Evolutionary conservation across 371 early-diverging fungal species (phyloP).

Genomic region (Apophysomyces trapeziformis): DNA sequence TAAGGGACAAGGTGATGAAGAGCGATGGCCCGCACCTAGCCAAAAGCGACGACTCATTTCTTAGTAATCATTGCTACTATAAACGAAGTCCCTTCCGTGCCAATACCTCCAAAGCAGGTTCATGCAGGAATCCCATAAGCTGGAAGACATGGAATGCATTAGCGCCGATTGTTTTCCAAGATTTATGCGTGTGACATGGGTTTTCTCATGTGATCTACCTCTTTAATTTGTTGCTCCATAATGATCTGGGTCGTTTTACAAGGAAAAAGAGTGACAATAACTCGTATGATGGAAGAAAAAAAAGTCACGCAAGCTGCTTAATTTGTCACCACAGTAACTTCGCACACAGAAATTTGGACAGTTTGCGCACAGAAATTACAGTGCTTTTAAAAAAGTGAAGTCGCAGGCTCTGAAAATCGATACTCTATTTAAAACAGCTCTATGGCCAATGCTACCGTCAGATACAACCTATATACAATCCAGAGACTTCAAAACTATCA

Average conservation of each 20-base stretch:
- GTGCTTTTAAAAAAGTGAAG: too few species aligned
- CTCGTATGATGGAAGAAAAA: conserved; percentile 12
- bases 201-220: conserved; percentile 15
- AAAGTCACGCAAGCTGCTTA: background rate
- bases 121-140: conserved; percentile 67
- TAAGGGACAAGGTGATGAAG: conserved; percentile 79
- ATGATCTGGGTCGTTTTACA: background rate
- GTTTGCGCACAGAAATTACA: background rate
- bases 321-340: background rate
- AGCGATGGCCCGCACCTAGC: conserved; percentile 79
- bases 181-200: background rate
- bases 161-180: conserved; percentile 5
- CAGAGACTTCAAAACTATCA: too few species aligned
- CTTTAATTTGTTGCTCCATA: conserved; percentile 32
- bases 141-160: conserved; percentile 14
- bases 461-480: too few species aligned
- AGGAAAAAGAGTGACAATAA: background rate
- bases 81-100: too few species aligned
- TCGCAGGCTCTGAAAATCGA: too few species aligned
- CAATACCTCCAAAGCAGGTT: conserved; percentile 66
- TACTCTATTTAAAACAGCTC: too few species aligned
- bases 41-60: background rate
- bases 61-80: background rate
- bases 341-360: background rate
- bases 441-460: too few species aligned